Conservation (phyloP, 164 flowering plant species). For the Hamamelis virginiana region DNA sequence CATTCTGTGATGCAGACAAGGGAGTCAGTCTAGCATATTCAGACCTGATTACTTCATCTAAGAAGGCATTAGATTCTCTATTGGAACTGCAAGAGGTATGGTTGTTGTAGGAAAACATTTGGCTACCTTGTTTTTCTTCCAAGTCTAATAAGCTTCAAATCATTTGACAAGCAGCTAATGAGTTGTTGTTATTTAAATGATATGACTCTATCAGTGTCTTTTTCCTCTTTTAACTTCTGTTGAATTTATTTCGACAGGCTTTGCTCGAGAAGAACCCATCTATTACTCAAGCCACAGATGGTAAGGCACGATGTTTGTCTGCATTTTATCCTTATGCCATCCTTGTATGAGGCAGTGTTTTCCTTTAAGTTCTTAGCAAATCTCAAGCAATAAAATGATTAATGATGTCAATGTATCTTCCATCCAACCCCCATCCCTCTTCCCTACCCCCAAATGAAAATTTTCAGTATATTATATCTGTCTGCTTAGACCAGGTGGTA, state of each 20-base stretch:
- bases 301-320: conserved; percentile 34
- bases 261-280: conserved; percentile 76
- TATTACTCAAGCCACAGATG: conserved; percentile 48
- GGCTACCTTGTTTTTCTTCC: background rate
- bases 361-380: background rate
- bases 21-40: conserved; percentile 57
- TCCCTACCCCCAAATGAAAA: too few relatives aligned
- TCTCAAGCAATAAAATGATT: background rate
- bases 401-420: too few relatives aligned
- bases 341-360: background rate
- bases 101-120: background rate
- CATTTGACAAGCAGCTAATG: background rate
- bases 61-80: conserved; percentile 66
- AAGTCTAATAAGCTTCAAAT: background rate
- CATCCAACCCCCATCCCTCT: too few relatives aligned
- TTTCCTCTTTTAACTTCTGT: background rate
- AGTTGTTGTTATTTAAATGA: background rate
- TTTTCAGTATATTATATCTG: too few relatives aligned
- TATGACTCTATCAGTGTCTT: background rate
- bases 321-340: background rate
- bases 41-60: conserved; percentile 59
- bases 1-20: conserved; percentile 47
- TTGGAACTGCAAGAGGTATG: conserved; percentile 78
- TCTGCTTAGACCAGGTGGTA: too few relatives aligned
- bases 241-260: conserved; percentile 46